Conservation (phyloP, 2,329 filamentous ascomycete genomes). For the Capronia americana region DNA sequence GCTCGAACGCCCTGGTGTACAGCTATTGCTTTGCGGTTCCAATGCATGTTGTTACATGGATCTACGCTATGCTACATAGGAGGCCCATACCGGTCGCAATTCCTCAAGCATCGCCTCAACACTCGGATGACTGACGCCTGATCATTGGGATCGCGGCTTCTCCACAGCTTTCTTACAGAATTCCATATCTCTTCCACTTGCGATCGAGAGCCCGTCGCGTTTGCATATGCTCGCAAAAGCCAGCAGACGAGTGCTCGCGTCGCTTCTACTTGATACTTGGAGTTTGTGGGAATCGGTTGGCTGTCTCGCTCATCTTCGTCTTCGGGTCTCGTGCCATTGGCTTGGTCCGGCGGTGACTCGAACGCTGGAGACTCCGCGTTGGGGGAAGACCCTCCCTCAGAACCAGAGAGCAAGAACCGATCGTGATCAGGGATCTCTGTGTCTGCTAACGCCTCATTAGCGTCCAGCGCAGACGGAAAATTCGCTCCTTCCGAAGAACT, state of each 20-base stretch:
- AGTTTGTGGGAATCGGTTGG: conserved; percentile 17
- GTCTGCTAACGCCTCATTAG: neutral
- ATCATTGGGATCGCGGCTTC: conserved; percentile 38
- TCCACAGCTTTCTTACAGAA: conserved; percentile 36
- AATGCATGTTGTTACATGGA: too few species aligned
- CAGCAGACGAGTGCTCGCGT: conserved; percentile 37
- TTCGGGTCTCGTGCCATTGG: conserved; percentile 3
- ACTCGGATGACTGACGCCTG: conserved; percentile 35
- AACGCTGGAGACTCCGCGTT: neutral
- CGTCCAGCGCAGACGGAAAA: neutral
- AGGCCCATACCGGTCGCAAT: conserved; percentile 38
- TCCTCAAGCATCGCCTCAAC: conserved; percentile 36
- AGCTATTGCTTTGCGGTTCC: too few species aligned
- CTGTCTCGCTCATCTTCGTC: conserved; percentile 16
- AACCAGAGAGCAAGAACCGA: neutral
- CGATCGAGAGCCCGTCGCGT: conserved; percentile 33
- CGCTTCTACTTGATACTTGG: conserved; percentile 32
- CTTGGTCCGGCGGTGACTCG: neutral
- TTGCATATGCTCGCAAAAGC: conserved; percentile 38
- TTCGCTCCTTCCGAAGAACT: neutral
- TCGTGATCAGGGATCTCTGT: neutral
- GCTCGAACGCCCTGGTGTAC: too few species aligned
- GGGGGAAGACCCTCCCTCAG: too few species aligned
- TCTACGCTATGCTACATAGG: conserved; percentile 21
- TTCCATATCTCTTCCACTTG: conserved; percentile 38